These are phyloP conservation scores for Claviceps pusilla DNA, from an alignment of 2,329 filamentous ascomycete species.

Conservation along the genomic window DNA sequence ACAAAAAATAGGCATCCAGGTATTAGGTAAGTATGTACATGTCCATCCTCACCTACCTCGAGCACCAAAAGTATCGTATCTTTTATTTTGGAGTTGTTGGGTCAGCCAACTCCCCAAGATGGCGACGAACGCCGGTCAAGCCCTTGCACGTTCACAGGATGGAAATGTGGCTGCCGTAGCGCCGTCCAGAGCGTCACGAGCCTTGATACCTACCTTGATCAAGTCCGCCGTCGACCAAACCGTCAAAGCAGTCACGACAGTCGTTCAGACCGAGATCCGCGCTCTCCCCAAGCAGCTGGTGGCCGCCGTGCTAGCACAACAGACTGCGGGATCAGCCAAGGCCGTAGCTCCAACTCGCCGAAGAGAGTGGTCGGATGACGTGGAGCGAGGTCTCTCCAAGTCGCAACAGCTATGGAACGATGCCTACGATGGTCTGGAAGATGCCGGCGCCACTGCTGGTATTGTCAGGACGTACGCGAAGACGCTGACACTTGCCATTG, in stretches of 20 bases:
- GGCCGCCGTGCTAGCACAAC: slow-evolving; percentile 3
- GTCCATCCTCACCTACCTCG: not conserved
- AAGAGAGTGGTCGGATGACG: not conserved
- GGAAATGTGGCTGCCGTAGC: not conserved
- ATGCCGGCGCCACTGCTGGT: slow-evolving; percentile 1
- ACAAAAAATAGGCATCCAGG: too few species aligned
- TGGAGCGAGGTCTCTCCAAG: slow-evolving; percentile 1
- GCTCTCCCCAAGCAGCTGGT: slow-evolving; percentile 5
- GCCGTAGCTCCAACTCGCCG: not conserved
- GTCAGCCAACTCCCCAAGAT: not conserved
- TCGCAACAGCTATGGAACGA: slow-evolving; percentile 7
- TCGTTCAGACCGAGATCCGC: slow-evolving; percentile 6
- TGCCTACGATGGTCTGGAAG: slow-evolving; percentile 5
- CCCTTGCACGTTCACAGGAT: slow-evolving; percentile 1
- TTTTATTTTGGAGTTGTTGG: not conserved
- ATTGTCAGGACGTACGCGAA: slow-evolving; percentile 6
- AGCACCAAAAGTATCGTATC: not conserved
- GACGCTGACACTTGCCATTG: slow-evolving; percentile 5
- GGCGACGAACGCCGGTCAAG: slow-evolving; percentile 1
- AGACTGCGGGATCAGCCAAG: not conserved
- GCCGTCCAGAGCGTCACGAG: not conserved
- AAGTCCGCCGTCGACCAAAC: slow-evolving; percentile 6
- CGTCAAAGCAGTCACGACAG: slow-evolving; percentile 4
- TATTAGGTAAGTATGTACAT: not conserved
- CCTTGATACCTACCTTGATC: slow-evolving; percentile 3